Evolutionary conservation across 345 rosid genomes (phyloP), one percentile per base, ranked within the genome.

Genomic region (Salix brachista): DNA sequence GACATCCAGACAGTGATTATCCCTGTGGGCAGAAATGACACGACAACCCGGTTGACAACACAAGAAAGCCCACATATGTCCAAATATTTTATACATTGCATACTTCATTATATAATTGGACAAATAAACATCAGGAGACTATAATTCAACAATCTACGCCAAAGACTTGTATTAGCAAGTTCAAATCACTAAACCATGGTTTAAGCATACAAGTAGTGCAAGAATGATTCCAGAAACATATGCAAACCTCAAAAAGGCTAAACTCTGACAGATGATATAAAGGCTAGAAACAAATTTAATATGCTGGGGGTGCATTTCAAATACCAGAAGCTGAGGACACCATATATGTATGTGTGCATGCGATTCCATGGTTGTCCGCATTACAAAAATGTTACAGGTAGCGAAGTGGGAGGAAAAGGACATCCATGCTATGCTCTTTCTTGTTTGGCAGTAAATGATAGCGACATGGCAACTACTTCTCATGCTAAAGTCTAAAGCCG

Each of bases 401-500:
- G 67, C 54, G 69, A 75, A 79, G 78, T 69, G 74, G 80, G 78
- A 60, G 1, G 74, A 71, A 75, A 84, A 74, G 21, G 82, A 77
- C 81, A 79, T 11, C 65, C 54, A 76, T 28, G 76, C 65, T 65
- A 74, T 69, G 77, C 75, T 71, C 36, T 77, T 75, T 75, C 80
- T 76, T 66, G 75, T 73, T 80, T 61, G 66, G 85, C 74, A 79
- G 72, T 52, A 60, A 52, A 83, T 78, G 91, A 84, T 72, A 56
- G 83, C 14, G 89, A 88, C 89, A 78, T 72, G 25, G 80, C 91
- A 84, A 84, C 89, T 58, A 84, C 85, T 82, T 79, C 73, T 60
- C 83, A 66, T 70, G 73, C 80, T 36, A 78, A 82, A 83, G 86
- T 81, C 85, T 85, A 84, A 84, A 84, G 88, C 70, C 75, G 66